Percentiles rank a stretch among this genome's conserved stretches.
These are phyloP conservation scores for Sclerotinia trifoliorum DNA, from an alignment of 2,329 filamentous ascomycete genomes.

Conservation along the genomic window DNA sequence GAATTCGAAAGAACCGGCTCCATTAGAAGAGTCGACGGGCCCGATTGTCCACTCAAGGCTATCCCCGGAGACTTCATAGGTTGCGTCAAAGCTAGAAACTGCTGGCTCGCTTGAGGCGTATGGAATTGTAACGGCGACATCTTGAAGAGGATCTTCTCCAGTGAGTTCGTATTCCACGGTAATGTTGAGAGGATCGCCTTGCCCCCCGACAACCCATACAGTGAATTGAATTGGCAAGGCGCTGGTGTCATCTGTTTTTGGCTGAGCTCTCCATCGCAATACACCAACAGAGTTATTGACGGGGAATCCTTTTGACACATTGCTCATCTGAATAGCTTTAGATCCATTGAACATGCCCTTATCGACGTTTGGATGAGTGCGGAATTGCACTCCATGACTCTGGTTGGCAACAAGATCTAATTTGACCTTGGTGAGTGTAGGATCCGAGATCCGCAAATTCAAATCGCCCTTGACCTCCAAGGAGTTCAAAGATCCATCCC, in stretches of 20 bases:
- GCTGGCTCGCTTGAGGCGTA: constrained; percentile 81
- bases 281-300: constrained; percentile 92
- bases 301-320: constrained; percentile 83
- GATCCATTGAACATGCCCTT: constrained; percentile 79
- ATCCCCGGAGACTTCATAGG: constrained; percentile 91
- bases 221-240: constrained; percentile 93
- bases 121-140: constrained; percentile 85
- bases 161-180: constrained; percentile 96
- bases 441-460: constrained; percentile 84
- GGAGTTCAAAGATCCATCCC: constrained; percentile 83
- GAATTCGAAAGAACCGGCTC: constrained; percentile 89
- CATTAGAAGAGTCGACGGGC: constrained; percentile 76
- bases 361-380: constrained; percentile 96
- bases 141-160: constrained; percentile 72
- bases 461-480: constrained; percentile 90
- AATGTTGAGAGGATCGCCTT: constrained; percentile 77
- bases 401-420: constrained; percentile 74
- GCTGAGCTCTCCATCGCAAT: constrained; percentile 84
- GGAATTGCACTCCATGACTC: constrained; percentile 84
- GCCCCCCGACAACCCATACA: constrained; percentile 92
- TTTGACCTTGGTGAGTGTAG: constrained; percentile 87
- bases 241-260: constrained; percentile 74
- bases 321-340: constrained; percentile 86
- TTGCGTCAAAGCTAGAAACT: constrained; percentile 89
- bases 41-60: constrained; percentile 93